Conservation (phyloP, 305 asterid species). For the Andrographis paniculata region DNA sequence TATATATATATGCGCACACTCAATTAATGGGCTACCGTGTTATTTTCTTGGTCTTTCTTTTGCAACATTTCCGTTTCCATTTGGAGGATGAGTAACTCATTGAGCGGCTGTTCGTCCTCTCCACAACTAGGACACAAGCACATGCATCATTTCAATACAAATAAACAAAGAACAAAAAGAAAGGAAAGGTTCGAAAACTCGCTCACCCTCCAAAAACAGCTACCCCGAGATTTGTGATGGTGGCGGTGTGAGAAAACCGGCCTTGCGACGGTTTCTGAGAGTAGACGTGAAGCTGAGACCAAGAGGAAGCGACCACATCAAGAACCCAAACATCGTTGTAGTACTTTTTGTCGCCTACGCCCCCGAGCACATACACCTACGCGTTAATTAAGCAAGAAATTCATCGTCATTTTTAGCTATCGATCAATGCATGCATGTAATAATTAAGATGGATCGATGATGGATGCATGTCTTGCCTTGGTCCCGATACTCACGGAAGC, state of each 20-base stretch:
- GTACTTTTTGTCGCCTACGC: conserved; percentile 83
- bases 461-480: conserved; percentile 40
- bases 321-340: conserved; percentile 82
- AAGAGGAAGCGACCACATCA: conserved; percentile 44
- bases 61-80: conserved; percentile 26
- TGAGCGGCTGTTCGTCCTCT: conserved; percentile 85
- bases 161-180: neutral
- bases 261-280: conserved; percentile 73
- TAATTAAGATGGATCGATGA: too few species aligned
- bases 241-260: conserved; percentile 87
- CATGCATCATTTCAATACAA: neutral
- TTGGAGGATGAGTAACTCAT: conserved; percentile 70
- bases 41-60: conserved; percentile 28
- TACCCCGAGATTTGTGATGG: conserved; percentile 43
- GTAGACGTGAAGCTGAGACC: conserved; percentile 53
- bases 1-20: too few species aligned
- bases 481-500: conserved; percentile 73
- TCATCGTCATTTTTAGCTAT: neutral
- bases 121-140: conserved; percentile 72
- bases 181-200: neutral
- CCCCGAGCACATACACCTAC: conserved; percentile 78
- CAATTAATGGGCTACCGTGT: too few species aligned
- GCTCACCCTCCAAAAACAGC: conserved; percentile 84
- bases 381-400: neutral
- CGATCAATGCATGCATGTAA: too few species aligned